Percentiles rank a stretch among this genome's conserved stretches.
Evolutionary conservation across 208 protist species (phyloP).

Genomic region (Leishmania braziliensis): DNA sequence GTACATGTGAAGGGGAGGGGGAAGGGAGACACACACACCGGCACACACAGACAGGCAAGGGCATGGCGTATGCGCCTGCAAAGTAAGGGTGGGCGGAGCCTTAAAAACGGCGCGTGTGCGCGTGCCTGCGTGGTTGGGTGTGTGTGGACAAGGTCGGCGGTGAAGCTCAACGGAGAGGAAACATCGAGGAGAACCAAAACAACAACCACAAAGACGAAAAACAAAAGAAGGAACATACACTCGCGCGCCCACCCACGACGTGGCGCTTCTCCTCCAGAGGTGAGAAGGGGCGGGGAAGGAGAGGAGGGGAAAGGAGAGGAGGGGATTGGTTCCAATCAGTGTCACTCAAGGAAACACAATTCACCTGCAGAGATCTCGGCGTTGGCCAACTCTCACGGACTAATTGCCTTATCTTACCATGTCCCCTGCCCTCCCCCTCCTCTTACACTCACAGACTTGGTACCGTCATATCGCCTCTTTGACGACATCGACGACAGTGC

Average conservation of each 20-base stretch:
- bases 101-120: background rate
- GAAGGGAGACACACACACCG: background rate
- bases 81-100: background rate
- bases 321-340: background rate
- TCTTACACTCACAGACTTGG: background rate
- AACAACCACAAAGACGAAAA: background rate
- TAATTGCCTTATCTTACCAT: background rate
- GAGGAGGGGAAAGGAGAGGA: background rate
- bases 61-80: too few species aligned
- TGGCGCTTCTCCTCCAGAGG: background rate
- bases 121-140: background rate
- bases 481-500: slow-evolving; percentile 55
- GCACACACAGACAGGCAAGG: background rate
- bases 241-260: background rate
- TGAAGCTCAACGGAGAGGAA: background rate
- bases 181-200: background rate
- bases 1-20: background rate
- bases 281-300: background rate
- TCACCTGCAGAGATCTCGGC: background rate
- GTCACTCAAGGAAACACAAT: background rate
- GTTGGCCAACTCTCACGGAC: background rate
- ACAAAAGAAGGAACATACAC: background rate
- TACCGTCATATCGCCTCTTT: slow-evolving; percentile 10
- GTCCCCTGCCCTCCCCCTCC: background rate
- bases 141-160: background rate